Evolutionary conservation across 2,329 filamentous ascomycete species (phyloP), one percentile per base, ranked within the genome.

Genomic region (Fusarium sp.): DNA sequence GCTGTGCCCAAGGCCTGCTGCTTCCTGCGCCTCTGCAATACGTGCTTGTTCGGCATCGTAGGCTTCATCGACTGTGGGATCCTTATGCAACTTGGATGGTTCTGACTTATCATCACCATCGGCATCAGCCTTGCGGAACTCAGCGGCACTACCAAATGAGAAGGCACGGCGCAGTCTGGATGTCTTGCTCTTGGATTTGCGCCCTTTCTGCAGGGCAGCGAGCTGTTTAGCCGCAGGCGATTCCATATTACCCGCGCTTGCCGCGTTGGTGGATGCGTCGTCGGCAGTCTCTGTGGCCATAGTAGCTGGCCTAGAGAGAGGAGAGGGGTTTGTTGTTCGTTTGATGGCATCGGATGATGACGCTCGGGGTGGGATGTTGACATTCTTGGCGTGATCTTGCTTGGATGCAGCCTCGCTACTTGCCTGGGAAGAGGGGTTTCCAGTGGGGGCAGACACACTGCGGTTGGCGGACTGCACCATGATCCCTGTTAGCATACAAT

Each of bases 101-200:
- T 77, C 78, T 32, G 61, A 45, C 44, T 74, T 75, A 24, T 68
- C 65, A 32, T 80, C 86, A 43, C 52, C 61, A 7, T 89, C 88
- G 67, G 89, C 88, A 10, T 88, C 88, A 11, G 88, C 90, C 72
- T 90, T 90, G 62, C 90, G 86, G 43, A 99, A 87, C 73, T 99
- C 95, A 8, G 94, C 92, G 38, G 93, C 92, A 74, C 94, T 98
- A 45, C 95, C 93, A 77, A 99, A 99, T 0, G 95, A 99, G 72
- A 99, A 97, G 0, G 95, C 95, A 69, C 95, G 86, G 52, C 95
- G 88, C 58, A 99, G 81, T 66, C 93, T 85, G 15, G 91, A 93
- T 3, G 90, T 91, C 78, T 97, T 97, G 78, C 89, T 92, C 74
- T 92, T 93, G 64, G 88, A 85, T 73, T 87, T 91, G 26, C 81